A percentile compares a stretch with the other conserved stretches of the same genome.
These are phyloP conservation scores for Metarhizium anisopliae DNA, from an alignment of 2,329 filamentous ascomycete species.

Conservation along the genomic window DNA sequence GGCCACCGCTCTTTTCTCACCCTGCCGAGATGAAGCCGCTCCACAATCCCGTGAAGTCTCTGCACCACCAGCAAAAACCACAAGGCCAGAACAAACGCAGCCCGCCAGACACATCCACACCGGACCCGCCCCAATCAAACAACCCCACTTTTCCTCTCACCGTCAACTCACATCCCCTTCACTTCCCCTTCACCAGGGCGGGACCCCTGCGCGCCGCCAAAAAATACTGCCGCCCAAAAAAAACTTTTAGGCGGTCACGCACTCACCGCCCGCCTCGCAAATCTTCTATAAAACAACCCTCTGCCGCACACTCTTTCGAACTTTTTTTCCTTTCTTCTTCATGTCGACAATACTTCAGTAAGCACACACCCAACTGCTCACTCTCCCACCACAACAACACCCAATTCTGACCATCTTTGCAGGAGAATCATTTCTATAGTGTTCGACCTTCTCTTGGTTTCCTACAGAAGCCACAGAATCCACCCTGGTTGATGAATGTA, in stretches of 20 bases:
- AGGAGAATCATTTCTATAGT: constrained; percentile 98
- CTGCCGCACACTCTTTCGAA: constrained; percentile 20
- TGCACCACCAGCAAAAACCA: no score
- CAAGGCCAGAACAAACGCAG: no score
- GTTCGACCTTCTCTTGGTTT: constrained; percentile 86
- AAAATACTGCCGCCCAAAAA: not conserved
- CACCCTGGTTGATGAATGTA: constrained; percentile 89
- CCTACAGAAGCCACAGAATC: constrained; percentile 87
- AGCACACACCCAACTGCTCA: constrained; percentile 24
- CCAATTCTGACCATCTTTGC: constrained; percentile 17
- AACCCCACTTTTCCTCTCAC: no score
- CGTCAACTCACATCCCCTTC: not conserved
- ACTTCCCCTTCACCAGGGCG: not conserved
- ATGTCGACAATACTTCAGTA: constrained; percentile 57
- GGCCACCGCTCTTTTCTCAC: no score
- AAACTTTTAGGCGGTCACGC: constrained; percentile 13
- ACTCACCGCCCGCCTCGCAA: constrained; percentile 3
- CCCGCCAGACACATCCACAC: no score
- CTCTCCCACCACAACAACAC: not conserved
- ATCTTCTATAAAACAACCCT: constrained; percentile 30
- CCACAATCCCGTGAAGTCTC: no score
- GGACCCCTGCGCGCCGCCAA: not conserved
- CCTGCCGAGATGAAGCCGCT: no score
- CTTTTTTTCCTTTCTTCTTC: constrained; percentile 43
- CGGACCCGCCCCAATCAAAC: no score